Conservation (phyloP, 106 monocot genomes). For the Posidonia australis region DNA sequence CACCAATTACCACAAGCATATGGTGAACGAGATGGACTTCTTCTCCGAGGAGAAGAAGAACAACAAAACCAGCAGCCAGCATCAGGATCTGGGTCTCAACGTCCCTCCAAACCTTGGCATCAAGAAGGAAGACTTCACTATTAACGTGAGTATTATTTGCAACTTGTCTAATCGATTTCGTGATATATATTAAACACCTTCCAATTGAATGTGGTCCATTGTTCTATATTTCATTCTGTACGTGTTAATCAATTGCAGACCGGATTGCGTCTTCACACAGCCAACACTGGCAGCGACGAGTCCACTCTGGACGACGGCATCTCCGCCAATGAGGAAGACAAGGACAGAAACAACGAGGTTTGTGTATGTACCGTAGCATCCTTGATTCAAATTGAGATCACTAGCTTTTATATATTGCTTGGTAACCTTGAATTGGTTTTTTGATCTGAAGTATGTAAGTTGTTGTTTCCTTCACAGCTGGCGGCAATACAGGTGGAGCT, state of each 20-base stretch:
- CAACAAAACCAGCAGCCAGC: neutral
- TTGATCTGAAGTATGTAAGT: neutral
- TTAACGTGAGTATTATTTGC: slow-evolving; percentile 33
- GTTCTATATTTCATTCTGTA: neutral
- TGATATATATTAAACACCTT: neutral
- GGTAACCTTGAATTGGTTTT: neutral
- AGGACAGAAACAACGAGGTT: slow-evolving; percentile 46
- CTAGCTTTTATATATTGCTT: neutral
- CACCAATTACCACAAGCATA: slow-evolving; percentile 6
- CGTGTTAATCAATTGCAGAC: slow-evolving; percentile 22
- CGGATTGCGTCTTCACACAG: slow-evolving; percentile 37
- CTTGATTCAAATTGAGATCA: neutral
- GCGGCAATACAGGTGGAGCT: slow-evolving; percentile 40
- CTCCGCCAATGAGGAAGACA: slow-evolving; percentile 35
- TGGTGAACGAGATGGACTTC: slow-evolving; percentile 66
- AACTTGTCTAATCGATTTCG: neutral
- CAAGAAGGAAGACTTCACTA: slow-evolving; percentile 45
- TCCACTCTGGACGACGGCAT: slow-evolving; percentile 52
- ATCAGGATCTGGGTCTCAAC: slow-evolving; percentile 7
- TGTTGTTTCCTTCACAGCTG: slow-evolving; percentile 21
- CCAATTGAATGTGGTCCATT: neutral
- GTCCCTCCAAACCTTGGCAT: neutral
- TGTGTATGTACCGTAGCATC: neutral
- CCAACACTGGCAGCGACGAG: slow-evolving; percentile 54
- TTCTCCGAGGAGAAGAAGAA: slow-evolving; percentile 54